Conservation (phyloP, 2,329 filamentous ascomycete genomes). For the Pseudodiploospora longispora region DNA sequence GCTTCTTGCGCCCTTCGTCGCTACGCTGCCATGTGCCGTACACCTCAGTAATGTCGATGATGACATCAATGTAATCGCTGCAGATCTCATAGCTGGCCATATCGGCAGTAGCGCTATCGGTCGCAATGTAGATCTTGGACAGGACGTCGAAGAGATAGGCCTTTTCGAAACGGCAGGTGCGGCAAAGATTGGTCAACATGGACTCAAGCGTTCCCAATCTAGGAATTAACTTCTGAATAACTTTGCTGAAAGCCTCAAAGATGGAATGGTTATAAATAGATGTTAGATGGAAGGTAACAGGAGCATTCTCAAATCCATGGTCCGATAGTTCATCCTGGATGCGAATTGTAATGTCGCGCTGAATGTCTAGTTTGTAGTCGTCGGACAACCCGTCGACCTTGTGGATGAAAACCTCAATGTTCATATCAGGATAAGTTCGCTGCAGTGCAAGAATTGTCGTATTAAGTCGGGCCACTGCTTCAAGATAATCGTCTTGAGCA, state of each 20-base stretch:
- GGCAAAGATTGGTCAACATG: constrained; percentile 87
- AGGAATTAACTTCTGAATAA: constrained; percentile 95
- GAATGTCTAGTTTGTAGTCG: constrained; percentile 92
- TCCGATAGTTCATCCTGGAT: constrained; percentile 96
- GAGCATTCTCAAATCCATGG: constrained; percentile 84
- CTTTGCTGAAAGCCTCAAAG: constrained; percentile 96
- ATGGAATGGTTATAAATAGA: constrained; percentile 98
- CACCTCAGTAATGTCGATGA: constrained; percentile 92
- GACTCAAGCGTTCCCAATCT: constrained; percentile 88
- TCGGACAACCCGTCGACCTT: constrained; percentile 97
- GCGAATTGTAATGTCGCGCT: constrained; percentile 90
- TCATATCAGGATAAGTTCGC: constrained; percentile 82
- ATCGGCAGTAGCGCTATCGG: constrained; percentile 85
- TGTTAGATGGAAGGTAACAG: constrained; percentile 90
- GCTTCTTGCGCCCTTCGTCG: constrained; percentile 42
- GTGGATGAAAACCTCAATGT: constrained; percentile 97
- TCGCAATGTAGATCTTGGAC: constrained; percentile 98
- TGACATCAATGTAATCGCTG: constrained; percentile 96
- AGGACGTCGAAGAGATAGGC: constrained; percentile 96
- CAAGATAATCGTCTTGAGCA: constrained; percentile 94
- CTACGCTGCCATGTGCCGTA: constrained; percentile 69
- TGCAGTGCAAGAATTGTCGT: constrained; percentile 83
- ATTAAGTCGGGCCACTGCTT: constrained; percentile 81
- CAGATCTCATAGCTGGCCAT: constrained; percentile 97
- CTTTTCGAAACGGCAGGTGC: constrained; percentile 92